Evolutionary conservation across 2,329 filamentous ascomycete genomes (phyloP).

Genomic region (Coleophoma cylindrospora): DNA sequence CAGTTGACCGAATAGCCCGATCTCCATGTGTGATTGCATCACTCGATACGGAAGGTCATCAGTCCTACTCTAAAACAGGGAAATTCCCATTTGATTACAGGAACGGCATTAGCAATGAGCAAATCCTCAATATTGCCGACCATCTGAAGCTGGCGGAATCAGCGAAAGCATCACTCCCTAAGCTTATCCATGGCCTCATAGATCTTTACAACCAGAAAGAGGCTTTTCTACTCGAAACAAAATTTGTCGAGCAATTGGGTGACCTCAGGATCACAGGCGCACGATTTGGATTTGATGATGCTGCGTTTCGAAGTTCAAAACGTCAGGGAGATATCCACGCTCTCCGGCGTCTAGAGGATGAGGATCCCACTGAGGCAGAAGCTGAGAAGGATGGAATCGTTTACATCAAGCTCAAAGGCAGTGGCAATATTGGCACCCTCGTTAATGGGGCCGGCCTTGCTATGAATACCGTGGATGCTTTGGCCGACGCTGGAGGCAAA

Average conservation of each 20-base stretch:
- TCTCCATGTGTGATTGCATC: slow-evolving; percentile 62
- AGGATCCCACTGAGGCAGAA: slow-evolving; percentile 52
- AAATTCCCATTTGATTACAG: slow-evolving; percentile 60
- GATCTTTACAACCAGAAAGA: slow-evolving; percentile 59
- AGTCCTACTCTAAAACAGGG: slow-evolving; percentile 36
- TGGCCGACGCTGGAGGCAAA: slow-evolving; percentile 60
- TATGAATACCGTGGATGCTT: slow-evolving; percentile 85
- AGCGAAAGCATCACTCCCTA: slow-evolving; percentile 37
- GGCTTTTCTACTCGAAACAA: slow-evolving; percentile 54
- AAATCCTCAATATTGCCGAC: slow-evolving; percentile 34
- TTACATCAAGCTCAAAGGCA: slow-evolving; percentile 58
- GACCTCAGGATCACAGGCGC: slow-evolving; percentile 46
- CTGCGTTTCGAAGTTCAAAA: slow-evolving; percentile 56
- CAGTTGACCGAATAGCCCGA: slow-evolving; percentile 57
- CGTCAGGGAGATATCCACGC: slow-evolving; percentile 57
- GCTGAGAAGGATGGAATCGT: slow-evolving; percentile 71
- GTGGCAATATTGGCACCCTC: slow-evolving; percentile 69
- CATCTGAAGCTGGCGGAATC: slow-evolving; percentile 44
- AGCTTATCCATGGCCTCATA: slow-evolving; percentile 48
- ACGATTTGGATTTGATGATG: slow-evolving; percentile 64
- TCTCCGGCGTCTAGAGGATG: slow-evolving; percentile 44
- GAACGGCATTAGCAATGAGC: slow-evolving; percentile 36
- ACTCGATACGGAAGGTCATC: slow-evolving; percentile 32
- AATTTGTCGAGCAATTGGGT: slow-evolving; percentile 34
- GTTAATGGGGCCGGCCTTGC: slow-evolving; percentile 88